Percentiles rank a stretch among this genome's conserved stretches.
phyloP scores from a whole-genome alignment of 106 monocot species.

The Acanthochlamys bracteata region DNA sequence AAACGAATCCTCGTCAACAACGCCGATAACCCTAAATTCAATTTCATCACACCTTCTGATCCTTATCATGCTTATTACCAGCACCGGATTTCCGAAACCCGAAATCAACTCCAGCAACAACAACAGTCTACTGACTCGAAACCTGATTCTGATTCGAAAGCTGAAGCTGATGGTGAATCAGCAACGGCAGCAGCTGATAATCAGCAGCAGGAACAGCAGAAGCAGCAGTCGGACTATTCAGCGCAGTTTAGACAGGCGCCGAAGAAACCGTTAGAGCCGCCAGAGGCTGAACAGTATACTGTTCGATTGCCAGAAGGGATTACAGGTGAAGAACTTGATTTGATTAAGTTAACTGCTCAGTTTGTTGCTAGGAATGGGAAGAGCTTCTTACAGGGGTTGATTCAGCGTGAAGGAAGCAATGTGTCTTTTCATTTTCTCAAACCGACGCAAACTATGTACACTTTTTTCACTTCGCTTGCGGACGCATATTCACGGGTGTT shows the following conservation, averaged over 20 bases:
- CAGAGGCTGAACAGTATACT: conserved; percentile 81
- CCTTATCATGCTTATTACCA: conserved; percentile 97
- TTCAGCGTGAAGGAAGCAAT: conserved; percentile 54
- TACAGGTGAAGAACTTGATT: conserved; percentile 90
- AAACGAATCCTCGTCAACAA: conserved; percentile 70
- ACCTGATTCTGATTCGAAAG: background rate
- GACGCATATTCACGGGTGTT: conserved; percentile 93
- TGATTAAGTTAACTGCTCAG: conserved; percentile 94
- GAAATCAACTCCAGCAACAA: conserved; percentile 27
- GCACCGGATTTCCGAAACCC: conserved; percentile 59
- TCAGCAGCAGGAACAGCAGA: background rate
- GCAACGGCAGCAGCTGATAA: background rate
- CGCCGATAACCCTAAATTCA: conserved; percentile 78
- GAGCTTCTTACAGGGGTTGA: conserved; percentile 55
- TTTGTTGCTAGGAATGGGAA: conserved; percentile 91
- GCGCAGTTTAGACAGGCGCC: conserved; percentile 46
- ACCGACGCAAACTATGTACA: conserved; percentile 96
- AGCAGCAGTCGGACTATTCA: conserved; percentile 1
- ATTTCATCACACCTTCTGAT: conserved; percentile 67
- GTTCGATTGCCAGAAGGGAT: conserved; percentile 87
- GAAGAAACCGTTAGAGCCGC: conserved; percentile 62
- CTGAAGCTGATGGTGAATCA: background rate
- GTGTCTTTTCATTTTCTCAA: conserved; percentile 84
- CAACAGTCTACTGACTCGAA: background rate
- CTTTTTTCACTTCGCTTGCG: conserved; percentile 82